Base-by-base conservation (phyloP, 257 asterid genomes). In the Nicotiana paniculata region DNA sequence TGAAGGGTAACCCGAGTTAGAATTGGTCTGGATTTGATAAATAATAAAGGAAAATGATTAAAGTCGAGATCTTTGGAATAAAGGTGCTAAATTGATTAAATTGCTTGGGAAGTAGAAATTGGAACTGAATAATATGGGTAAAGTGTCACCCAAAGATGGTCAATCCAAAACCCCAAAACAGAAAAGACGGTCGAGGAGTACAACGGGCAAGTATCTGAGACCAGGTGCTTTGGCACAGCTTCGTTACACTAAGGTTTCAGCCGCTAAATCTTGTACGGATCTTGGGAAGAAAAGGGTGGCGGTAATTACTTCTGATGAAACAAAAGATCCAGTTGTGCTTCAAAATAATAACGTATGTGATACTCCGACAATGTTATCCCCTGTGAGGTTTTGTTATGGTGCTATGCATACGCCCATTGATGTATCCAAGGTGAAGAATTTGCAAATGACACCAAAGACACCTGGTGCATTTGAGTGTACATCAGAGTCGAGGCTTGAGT, bases 191-290 rank as follows among this genome's bases (percentile, higher is more conserved):
- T 75, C 70, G 4, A 92, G 81, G 87, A 91, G 86, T 81, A 84
- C 88, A 7, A 86, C 85, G 62, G 88, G 78, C 54, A 94, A 90
- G 90, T 93, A 89, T 82, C 82, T 94, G 90, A 93, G 87, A 84
- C 99, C 98, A 3, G 99, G 98, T 77, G 97, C 97, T 51, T 95
- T 94, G 35, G 98, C 97, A 18, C 99, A 90, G 91, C 88, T 93
- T 30, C 96, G 97, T 7, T 86, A 91, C 86, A 92, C 77, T 82
- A 92, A 89, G 93, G 93, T 91, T 5, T 86, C 90, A 11, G 90
- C 95, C 76, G 85, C 97, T 12, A 94, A 96, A 79, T 86, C 97
- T 28, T 96, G 97, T 86, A 90, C 93, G 5, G 95, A 93, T 89
- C 88, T 94, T 28, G 98, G 93, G 84, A 94, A 91, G 91, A 93